Percentiles rank a stretch among this genome's conserved stretches.
phyloP scores from a whole-genome alignment of 2,329 filamentous ascomycete species.

The Pestalotiopsis sp. region DNA sequence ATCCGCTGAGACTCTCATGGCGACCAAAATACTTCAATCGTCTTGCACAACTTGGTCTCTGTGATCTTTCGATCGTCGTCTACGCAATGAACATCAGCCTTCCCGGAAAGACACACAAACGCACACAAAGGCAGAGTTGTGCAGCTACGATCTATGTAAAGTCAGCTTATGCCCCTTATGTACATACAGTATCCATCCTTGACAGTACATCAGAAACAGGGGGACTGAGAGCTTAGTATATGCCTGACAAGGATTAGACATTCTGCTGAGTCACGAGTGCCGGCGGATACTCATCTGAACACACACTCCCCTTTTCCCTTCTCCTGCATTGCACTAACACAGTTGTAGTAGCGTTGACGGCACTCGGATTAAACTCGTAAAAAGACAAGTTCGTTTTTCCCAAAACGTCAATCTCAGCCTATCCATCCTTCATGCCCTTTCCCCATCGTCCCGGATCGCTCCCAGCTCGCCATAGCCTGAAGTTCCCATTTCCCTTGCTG shows the following conservation, averaged over 20 bases:
- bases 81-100: background rate
- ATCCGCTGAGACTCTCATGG: background rate
- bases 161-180: background rate
- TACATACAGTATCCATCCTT: background rate
- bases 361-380: background rate
- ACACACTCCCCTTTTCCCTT: background rate
- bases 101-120: background rate
- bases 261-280: slow-evolving; percentile 2
- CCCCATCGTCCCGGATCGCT: background rate
- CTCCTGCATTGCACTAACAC: background rate
- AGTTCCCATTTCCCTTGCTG: background rate
- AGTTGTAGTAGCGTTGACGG: background rate
- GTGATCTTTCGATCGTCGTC: background rate
- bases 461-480: background rate
- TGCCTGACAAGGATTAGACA: background rate
- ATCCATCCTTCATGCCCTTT: background rate
- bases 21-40: background rate
- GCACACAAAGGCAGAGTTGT: background rate
- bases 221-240: background rate
- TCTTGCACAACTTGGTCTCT: background rate
- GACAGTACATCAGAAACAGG: background rate
- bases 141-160: background rate
- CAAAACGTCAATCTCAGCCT: background rate
- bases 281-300: slow-evolving; percentile 3
- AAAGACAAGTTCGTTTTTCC: background rate